A percentile compares a stretch with the other conserved stretches of the same genome.
Evolutionary conservation across 2,329 filamentous ascomycete genomes (phyloP).

Genomic region (Claviceps sp.): DNA sequence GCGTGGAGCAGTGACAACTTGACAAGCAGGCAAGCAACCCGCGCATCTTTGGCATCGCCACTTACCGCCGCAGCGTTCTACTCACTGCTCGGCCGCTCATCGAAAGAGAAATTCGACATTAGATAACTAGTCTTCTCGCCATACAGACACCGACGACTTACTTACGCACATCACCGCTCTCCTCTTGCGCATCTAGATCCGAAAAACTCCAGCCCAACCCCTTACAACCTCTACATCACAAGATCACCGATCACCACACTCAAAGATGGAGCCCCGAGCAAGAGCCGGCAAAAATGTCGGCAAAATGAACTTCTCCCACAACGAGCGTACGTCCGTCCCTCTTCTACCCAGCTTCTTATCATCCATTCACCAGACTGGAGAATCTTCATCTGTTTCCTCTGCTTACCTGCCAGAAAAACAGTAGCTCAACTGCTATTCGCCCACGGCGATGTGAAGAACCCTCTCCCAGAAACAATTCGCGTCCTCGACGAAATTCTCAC

Average conservation of each 20-base stretch:
- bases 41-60: neutral
- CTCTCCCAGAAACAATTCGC: conserved; percentile 71
- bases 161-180: neutral
- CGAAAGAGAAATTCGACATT: too few species aligned
- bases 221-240: neutral
- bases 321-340: conserved; percentile 45
- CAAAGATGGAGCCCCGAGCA: conserved; percentile 59
- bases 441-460: conserved; percentile 64
- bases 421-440: conserved; percentile 65
- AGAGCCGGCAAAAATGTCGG: conserved; percentile 68
- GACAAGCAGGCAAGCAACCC: neutral
- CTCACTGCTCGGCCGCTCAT: too few species aligned
- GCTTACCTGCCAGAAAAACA: conserved; percentile 18
- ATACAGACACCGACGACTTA: too few species aligned
- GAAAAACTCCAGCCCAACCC: conserved; percentile 16
- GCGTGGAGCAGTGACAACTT: neutral
- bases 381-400: neutral
- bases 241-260: neutral
- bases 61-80: neutral
- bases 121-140: too few species aligned
- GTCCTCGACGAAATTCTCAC: conserved; percentile 91
- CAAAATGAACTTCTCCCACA: conserved; percentile 65
- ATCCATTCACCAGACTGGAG: neutral
- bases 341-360: neutral
- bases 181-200: neutral